Evolutionary conservation across 2,329 filamentous ascomycete species (phyloP), one percentile per base, ranked within the genome.

Genomic region (Coniochaeta sp.): DNA sequence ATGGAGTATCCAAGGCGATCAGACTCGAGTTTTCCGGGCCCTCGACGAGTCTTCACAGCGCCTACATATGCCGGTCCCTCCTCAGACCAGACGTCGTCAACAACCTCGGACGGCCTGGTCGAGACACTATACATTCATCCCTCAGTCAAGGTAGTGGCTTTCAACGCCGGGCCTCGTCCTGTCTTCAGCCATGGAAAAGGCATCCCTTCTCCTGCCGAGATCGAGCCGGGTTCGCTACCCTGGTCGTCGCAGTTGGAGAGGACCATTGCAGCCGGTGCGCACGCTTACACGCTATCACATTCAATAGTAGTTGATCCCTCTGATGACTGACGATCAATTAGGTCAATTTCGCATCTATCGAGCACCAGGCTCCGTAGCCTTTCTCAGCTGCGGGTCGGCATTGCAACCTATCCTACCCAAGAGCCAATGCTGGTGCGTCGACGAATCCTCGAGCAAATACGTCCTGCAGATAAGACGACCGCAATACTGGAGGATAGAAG

Each of bases 391-490:
- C 64, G 90, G 90, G 62, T 86, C 85, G 60, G 88, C 93, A 17
- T 81, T 96, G 19, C 90, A 95, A 68, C 89, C 93, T 12, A 95
- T 97, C 63, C 77, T 97, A 58, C 91, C 90, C 26, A 91, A 91
- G 72, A 96, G 91, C 61, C 92, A 96, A 73, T 96, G 90, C 70
- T 97, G 93, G 93, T 96, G 90, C 71, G 89, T 97, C 34, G 90
- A 96, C 71, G 89, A 91, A 61, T 83, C 87, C 60, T 89, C 89
- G 44, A 91, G 79, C 72, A 83, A 88, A 66, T 96, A 96, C 66
- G 89, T 96, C n/a, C 77, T 97, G 62, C 89, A 93, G 65, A 91
- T 96, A 64, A 82, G 91, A 24, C 85, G 88, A 52, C 88, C 93
- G 33, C 88, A 89, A 50, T 97, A 95, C 72, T 96, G 95, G 82